Evolutionary conservation across 2,329 filamentous ascomycete species (phyloP).

Genomic region (Mariannaea elegans): DNA sequence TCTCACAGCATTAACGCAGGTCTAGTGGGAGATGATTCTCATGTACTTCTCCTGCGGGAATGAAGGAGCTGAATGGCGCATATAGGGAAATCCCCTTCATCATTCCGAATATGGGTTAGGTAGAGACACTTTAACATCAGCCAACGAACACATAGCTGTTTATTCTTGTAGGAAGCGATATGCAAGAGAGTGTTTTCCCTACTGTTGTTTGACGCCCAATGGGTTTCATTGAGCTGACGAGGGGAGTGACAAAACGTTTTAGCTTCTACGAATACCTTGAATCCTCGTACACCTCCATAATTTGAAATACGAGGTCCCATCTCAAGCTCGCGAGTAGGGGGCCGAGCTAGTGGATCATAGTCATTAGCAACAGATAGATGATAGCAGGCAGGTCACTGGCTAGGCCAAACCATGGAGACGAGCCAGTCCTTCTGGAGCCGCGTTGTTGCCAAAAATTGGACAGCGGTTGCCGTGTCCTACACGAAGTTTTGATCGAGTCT

Average conservation of each 20-base stretch:
- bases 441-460: neutral
- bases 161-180: no score
- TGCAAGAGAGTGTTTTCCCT: neutral
- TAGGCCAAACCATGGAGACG: neutral
- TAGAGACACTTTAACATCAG: no score
- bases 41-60: no score
- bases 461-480: neutral
- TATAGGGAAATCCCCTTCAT: no score
- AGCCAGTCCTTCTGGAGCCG: neutral
- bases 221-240: no score
- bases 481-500: neutral
- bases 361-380: neutral
- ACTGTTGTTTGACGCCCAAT: neutral
- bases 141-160: no score
- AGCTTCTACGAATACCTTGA: neutral
- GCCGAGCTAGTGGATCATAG: neutral
- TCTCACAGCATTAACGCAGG: no score
- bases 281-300: neutral
- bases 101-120: no score
- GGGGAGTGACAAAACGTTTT: no score
- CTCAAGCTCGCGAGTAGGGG: neutral
- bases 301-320: neutral
- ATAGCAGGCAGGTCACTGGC: neutral
- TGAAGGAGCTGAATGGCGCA: no score
- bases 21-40: no score